phyloP scores from a whole-genome alignment of 2,329 filamentous ascomycete genomes.

The Pseudogymnoascus sp. region DNA sequence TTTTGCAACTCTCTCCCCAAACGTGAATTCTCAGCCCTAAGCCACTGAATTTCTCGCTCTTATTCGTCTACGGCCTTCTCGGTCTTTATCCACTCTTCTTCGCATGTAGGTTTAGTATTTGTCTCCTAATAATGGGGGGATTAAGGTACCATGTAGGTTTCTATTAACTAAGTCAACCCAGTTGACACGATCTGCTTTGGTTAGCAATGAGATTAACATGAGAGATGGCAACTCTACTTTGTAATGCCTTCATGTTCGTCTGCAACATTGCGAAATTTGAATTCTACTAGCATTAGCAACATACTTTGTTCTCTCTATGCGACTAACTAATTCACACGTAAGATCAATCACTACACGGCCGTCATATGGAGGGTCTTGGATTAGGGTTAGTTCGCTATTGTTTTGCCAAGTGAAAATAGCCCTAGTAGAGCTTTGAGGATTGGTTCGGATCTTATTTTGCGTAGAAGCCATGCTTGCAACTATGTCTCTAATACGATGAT shows the following conservation, averaged over 20 bases:
- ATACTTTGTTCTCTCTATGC: not conserved
- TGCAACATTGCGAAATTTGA: not conserved
- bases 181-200: not conserved
- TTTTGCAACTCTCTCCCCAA: not conserved
- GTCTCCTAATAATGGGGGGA: not conserved
- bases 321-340: not conserved
- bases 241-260: too few relatives aligned
- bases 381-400: not conserved
- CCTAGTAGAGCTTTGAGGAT: not conserved
- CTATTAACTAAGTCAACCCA: not conserved
- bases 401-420: not conserved
- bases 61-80: not conserved
- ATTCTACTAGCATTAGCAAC: not conserved
- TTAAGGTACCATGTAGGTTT: not conserved
- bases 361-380: not conserved
- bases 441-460: not conserved
- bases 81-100: not conserved
- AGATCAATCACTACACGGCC: not conserved
- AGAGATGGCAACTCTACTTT: too few relatives aligned
- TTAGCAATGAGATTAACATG: not conserved
- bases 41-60: not conserved
- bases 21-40: not conserved
- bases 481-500: not conserved
- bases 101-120: not conserved
- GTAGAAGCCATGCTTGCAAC: not conserved